These are phyloP conservation scores for Phtheirospermum japonicum DNA, from an alignment of 257 asterid genomes.

Conservation along the genomic window DNA sequence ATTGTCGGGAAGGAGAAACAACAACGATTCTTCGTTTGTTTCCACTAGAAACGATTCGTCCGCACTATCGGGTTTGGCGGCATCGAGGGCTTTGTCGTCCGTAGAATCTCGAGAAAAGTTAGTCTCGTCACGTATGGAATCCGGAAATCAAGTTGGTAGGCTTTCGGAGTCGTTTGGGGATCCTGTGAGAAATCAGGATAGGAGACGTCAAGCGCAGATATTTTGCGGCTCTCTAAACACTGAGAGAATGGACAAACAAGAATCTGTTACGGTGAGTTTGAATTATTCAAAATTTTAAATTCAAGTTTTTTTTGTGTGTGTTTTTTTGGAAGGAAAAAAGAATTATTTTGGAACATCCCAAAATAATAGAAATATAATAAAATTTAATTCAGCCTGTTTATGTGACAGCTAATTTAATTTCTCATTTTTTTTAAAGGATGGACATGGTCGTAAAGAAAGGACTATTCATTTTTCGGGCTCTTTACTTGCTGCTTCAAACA, in stretches of 20 bases:
- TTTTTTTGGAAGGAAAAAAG: too few species aligned
- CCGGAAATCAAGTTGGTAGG: constrained; percentile 36
- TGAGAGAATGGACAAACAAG: constrained; percentile 42
- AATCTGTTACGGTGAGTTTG: constrained; percentile 46
- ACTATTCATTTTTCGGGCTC: constrained; percentile 76
- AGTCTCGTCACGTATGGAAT: constrained; percentile 32
- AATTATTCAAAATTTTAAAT: not conserved
- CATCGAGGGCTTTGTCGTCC: constrained; percentile 48
- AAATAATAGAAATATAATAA: too few species aligned
- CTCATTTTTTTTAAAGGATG: constrained; percentile 33
- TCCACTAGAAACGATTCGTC: constrained; percentile 11
- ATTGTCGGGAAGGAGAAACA: constrained; percentile 42
- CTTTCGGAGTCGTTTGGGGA: constrained; percentile 44
- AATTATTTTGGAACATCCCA: too few species aligned
- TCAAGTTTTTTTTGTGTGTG: too few species aligned
- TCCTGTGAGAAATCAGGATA: constrained; percentile 41
- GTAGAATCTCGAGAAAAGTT: constrained; percentile 39
- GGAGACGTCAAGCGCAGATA: constrained; percentile 33
- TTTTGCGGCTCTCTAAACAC: constrained; percentile 39
- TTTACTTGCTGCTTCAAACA: constrained; percentile 53
- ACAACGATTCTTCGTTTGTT: constrained; percentile 33
- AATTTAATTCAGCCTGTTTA: not conserved
- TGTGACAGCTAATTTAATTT: not conserved
- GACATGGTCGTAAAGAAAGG: constrained; percentile 42
- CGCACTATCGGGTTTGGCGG: constrained; percentile 43